Percentiles rank a stretch among this genome's conserved stretches.
Conservation (phyloP, 805 yeast species). For the Millerozyma miso region DNA sequence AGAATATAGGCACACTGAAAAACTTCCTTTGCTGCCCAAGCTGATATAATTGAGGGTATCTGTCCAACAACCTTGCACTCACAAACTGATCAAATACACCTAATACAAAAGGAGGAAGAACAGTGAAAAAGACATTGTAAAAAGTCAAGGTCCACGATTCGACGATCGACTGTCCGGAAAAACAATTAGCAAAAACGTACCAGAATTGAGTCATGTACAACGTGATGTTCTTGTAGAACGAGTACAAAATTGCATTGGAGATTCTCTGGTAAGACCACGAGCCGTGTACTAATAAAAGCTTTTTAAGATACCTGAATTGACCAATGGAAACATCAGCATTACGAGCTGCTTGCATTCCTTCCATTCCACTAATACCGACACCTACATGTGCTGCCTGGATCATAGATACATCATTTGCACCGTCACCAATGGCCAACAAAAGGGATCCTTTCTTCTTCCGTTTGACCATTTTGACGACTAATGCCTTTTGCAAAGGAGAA, state of each 20-base stretch:
- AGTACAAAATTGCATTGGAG: constrained; percentile 86
- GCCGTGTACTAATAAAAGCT: constrained; percentile 88
- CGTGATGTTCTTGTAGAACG: constrained; percentile 93
- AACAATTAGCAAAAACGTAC: constrained; percentile 90
- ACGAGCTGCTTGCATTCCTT: constrained; percentile 99
- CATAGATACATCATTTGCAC: constrained; percentile 99
- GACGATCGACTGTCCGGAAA: constrained; percentile 90
- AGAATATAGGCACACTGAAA: constrained; percentile 85
- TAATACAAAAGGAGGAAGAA: constrained; percentile 89
- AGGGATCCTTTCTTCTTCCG: constrained; percentile 66
- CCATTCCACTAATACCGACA: constrained; percentile 98
- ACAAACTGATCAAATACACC: constrained; percentile 98
- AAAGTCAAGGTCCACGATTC: constrained; percentile 98
- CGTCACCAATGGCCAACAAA: constrained; percentile 93
- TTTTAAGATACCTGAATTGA: constrained; percentile 83
- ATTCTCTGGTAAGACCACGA: constrained; percentile 97
- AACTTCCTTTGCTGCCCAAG: constrained; percentile 86
- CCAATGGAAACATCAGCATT: constrained; percentile 97
- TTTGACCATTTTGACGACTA: constrained; percentile 93
- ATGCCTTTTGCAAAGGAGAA: constrained; percentile 93
- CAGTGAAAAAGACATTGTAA: constrained; percentile 92
- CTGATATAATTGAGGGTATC: constrained; percentile 89
- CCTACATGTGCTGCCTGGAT: constrained; percentile 99
- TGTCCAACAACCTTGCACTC: constrained; percentile 79
- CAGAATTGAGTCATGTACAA: constrained; percentile 97